Evolutionary conservation across 345 rosid genomes (phyloP).

Genomic region (Salix caprea): DNA sequence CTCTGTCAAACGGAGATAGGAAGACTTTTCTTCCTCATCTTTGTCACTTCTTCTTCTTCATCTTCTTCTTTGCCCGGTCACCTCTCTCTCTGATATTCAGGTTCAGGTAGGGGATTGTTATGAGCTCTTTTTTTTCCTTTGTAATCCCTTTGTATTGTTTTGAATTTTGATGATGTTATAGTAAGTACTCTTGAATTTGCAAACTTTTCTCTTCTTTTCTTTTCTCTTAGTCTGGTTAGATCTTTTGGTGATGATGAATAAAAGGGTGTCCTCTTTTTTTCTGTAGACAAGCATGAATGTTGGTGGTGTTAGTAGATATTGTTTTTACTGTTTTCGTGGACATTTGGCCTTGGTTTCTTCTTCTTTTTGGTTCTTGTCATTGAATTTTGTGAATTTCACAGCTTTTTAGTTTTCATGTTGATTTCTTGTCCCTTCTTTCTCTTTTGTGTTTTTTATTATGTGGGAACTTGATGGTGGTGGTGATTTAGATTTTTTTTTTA

Average conservation of each 20-base stretch:
- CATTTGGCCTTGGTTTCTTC: too few relatives aligned
- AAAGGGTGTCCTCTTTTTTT: not conserved
- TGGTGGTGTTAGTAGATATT: too few relatives aligned
- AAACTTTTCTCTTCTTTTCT: not conserved
- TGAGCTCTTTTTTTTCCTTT: not conserved
- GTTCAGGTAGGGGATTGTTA: constrained; percentile 8
- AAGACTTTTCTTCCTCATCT: not conserved
- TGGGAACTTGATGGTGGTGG: not conserved
- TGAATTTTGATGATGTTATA: not conserved
- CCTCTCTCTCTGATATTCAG: not conserved
- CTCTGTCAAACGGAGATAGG: not conserved
- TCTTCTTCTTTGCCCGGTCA: not conserved
- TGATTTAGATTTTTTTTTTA: not conserved
- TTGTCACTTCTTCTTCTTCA: not conserved
- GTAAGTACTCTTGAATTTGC: not conserved
- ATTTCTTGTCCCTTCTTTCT: not conserved
- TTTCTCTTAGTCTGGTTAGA: constrained; percentile 5
- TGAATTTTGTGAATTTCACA: not conserved
- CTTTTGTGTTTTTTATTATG: not conserved
- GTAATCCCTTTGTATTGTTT: not conserved
- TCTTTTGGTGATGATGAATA: constrained; percentile 17
- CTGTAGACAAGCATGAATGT: not conserved
- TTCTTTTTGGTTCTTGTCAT: not conserved
- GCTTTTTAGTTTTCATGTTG: not conserved
- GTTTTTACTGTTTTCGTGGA: too few relatives aligned